phyloP scores from a whole-genome alignment of 1,139 yeast genomes.

The Taphrina wiesneri region DNA sequence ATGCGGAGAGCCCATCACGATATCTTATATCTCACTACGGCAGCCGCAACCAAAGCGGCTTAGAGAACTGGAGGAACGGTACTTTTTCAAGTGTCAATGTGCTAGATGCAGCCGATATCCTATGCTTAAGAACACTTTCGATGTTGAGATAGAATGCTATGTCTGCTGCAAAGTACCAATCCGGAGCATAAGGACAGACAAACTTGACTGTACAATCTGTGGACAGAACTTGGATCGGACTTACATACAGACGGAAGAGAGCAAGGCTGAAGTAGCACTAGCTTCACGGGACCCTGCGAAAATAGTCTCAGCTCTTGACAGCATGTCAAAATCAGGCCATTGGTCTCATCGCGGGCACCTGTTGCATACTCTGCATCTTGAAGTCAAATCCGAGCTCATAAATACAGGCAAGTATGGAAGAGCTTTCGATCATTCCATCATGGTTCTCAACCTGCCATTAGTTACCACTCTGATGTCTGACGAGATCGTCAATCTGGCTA shows the following conservation, averaged over 20 bases:
- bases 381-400: neutral
- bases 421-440: slow-evolving; percentile 5
- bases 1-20: slow-evolving; percentile 42
- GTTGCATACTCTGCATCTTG: neutral
- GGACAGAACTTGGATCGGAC: neutral
- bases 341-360: slow-evolving; percentile 1
- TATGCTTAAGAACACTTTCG: neutral
- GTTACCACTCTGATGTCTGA: neutral
- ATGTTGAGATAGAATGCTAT: neutral
- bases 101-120: slow-evolving; percentile 22
- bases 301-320: neutral
- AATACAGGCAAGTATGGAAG: neutral
- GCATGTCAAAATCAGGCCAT: neutral
- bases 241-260: neutral
- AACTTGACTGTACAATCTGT: neutral
- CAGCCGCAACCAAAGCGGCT: slow-evolving; percentile 23
- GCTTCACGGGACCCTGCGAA: neutral
- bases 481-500: neutral
- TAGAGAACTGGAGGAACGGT: slow-evolving; percentile 26
- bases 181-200: neutral
- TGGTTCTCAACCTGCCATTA: neutral
- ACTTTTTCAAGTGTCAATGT: slow-evolving; percentile 37
- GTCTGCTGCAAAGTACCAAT: neutral
- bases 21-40: slow-evolving; percentile 37
- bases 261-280: neutral